A percentile compares a stretch with the other conserved stretches of the same genome.
phyloP scores from a whole-genome alignment of 495 filamentous ascomycete genomes.

The Aspergillus kassunensis region DNA sequence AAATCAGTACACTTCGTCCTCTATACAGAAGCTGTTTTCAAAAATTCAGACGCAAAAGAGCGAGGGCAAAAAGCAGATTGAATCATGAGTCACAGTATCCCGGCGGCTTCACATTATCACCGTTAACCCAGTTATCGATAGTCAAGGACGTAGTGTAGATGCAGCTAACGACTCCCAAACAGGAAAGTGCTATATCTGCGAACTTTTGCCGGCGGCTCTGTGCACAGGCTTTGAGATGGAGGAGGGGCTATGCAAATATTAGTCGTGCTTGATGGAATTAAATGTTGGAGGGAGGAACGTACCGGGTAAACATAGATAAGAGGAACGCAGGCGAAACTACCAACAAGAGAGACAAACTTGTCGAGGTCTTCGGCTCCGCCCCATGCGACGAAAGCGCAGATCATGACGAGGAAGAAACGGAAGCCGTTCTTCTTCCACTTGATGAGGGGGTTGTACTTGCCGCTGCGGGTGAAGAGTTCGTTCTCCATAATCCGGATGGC shows the following conservation, averaged over 20 bases:
- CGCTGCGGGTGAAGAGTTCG: conserved; percentile 72
- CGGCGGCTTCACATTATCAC: conserved; percentile 36
- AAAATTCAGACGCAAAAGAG: background rate
- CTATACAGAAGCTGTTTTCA: conserved; percentile 1
- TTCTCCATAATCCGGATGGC: conserved; percentile 77
- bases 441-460: conserved; percentile 92
- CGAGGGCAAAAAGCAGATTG: background rate
- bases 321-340: conserved; percentile 96
- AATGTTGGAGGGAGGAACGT: conserved; percentile 34
- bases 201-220: conserved; percentile 56
- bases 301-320: conserved; percentile 97
- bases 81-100: conserved; percentile 56
- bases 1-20: conserved; percentile 16
- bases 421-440: conserved; percentile 99
- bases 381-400: conserved; percentile 87
- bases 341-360: conserved; percentile 93
- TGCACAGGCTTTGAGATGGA: conserved; percentile 80
- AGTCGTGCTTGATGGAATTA: conserved; percentile 8
- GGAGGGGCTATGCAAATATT: conserved; percentile 59
- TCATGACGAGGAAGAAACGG: conserved; percentile 82
- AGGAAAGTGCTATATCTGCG: conserved; percentile 67
- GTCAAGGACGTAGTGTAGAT: conserved; percentile 85
- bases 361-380: conserved; percentile 88
- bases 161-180: conserved; percentile 83
- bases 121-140: conserved; percentile 73